Evolutionary conservation across 108 stramenopile species (phyloP).

Genomic region (Seminavis robusta): DNA sequence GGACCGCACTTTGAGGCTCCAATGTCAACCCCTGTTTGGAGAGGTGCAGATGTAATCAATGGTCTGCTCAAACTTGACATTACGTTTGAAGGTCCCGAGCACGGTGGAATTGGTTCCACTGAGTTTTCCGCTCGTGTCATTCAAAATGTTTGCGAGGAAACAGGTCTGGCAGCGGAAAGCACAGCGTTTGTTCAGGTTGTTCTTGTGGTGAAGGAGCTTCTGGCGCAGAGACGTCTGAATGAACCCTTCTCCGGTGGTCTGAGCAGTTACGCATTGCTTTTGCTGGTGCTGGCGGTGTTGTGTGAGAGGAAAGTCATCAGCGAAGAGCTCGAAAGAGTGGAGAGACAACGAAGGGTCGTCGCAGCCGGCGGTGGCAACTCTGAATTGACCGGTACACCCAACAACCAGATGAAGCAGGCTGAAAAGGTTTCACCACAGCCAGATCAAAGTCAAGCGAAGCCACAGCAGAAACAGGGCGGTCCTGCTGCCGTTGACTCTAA

Average conservation of each 20-base stretch:
- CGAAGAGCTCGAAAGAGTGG: slow-evolving; percentile 65
- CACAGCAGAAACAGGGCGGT: slow-evolving; percentile 1
- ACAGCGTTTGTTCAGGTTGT: slow-evolving; percentile 77
- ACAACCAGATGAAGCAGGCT: background rate
- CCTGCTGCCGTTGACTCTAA: no score
- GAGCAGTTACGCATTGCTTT: slow-evolving; percentile 90
- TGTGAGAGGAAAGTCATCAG: slow-evolving; percentile 72
- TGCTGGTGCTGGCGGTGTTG: slow-evolving; percentile 80
- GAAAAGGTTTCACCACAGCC: background rate
- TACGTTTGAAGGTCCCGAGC: slow-evolving; percentile 90
- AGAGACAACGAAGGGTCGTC: slow-evolving; percentile 60
- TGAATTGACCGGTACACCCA: background rate
- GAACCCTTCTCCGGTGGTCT: slow-evolving; percentile 96
- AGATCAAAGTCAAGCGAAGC: slow-evolving; percentile 3
- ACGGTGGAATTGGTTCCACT: slow-evolving; percentile 91
- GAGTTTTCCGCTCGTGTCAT: slow-evolving; percentile 71
- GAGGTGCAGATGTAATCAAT: slow-evolving; percentile 85
- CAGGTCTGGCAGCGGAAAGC: slow-evolving; percentile 51
- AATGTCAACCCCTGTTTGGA: slow-evolving; percentile 43
- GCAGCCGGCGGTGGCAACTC: slow-evolving; percentile 31
- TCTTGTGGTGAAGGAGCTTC: slow-evolving; percentile 88
- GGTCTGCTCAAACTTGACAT: slow-evolving; percentile 88
- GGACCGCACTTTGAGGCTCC: background rate
- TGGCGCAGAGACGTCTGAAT: slow-evolving; percentile 85
- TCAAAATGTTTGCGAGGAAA: slow-evolving; percentile 70